Evolutionary conservation across 768 basidiomycete genomes (phyloP).

Genomic region (Gymnopilus dilepis): DNA sequence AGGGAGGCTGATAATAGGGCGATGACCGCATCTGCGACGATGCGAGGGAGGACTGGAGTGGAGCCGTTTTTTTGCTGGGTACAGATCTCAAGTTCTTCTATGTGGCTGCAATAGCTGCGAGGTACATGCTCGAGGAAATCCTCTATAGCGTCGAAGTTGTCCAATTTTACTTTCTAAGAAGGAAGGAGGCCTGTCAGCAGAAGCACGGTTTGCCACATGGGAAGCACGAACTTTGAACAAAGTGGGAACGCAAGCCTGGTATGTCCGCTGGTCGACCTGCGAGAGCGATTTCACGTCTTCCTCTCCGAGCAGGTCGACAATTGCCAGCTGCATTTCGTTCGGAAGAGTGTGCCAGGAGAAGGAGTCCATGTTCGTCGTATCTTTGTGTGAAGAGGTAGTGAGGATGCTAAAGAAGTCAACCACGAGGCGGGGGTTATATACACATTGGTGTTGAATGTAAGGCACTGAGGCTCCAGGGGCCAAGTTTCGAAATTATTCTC

Average conservation of each 20-base stretch:
- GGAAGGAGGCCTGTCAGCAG: slow-evolving; percentile 12
- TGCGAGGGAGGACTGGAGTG: slow-evolving; percentile 31
- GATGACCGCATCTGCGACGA: slow-evolving; percentile 52
- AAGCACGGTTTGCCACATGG: slow-evolving; percentile 19
- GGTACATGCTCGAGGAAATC: slow-evolving; percentile 65
- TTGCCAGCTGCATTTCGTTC: slow-evolving; percentile 64
- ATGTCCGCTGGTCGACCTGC: slow-evolving; percentile 52
- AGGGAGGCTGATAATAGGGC: slow-evolving; percentile 54
- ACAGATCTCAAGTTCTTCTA: slow-evolving; percentile 59
- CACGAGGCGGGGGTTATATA: slow-evolving; percentile 14
- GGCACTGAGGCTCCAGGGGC: slow-evolving; percentile 4
- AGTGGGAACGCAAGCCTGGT: slow-evolving; percentile 59
- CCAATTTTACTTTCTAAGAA: slow-evolving; percentile 54
- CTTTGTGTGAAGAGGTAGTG: slow-evolving; percentile 17
- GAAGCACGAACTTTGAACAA: slow-evolving; percentile 57
- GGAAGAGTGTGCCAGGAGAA: slow-evolving; percentile 63
- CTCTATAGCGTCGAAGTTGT: slow-evolving; percentile 48
- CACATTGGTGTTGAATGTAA: neutral
- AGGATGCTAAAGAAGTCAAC: neutral
- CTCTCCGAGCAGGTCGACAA: slow-evolving; percentile 55
- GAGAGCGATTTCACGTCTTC: slow-evolving; percentile 54
- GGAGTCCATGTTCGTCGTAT: slow-evolving; percentile 25
- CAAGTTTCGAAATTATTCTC: slow-evolving; percentile 7
- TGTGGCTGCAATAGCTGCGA: slow-evolving; percentile 50
- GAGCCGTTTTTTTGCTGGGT: slow-evolving; percentile 31